phyloP scores from a whole-genome alignment of 306 rosid species.

The Corylus avellana region DNA sequence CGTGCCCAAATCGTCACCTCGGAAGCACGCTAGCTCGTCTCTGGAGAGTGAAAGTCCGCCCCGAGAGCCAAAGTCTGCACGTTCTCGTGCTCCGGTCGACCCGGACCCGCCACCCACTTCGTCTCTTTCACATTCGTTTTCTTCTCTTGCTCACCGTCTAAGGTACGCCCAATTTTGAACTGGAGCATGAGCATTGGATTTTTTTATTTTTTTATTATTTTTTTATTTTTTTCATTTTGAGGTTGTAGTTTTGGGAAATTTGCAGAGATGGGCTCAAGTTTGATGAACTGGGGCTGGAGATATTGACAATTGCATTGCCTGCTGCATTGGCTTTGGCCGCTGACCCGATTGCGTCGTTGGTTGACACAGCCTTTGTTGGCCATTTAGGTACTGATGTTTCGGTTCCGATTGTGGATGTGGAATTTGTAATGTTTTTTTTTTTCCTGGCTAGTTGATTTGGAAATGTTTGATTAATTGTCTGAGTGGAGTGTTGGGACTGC shows the following conservation, averaged over 20 bases:
- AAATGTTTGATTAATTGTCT: neutral
- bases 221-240: neutral
- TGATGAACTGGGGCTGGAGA: constrained; percentile 71
- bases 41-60: constrained; percentile 25
- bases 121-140: constrained; percentile 20
- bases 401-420: constrained; percentile 22
- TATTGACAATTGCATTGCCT: constrained; percentile 85
- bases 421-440: constrained; percentile 2
- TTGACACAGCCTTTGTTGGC: constrained; percentile 90
- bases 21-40: constrained; percentile 24
- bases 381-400: constrained; percentile 67
- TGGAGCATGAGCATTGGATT: neutral
- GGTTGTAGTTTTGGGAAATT: neutral
- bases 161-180: constrained; percentile 31
- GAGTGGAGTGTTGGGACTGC: too few species aligned
- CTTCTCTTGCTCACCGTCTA: constrained; percentile 25
- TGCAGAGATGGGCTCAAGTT: constrained; percentile 41
- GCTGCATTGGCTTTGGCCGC: constrained; percentile 91
- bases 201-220: too few species aligned
- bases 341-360: constrained; percentile 84
- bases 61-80: constrained; percentile 24
- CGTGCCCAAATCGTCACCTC: constrained; percentile 28
- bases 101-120: constrained; percentile 13
- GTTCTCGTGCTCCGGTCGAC: constrained; percentile 1
- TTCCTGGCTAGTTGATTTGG: neutral